Evolutionary conservation across 2,329 filamentous ascomycete species (phyloP), one percentile per base, ranked within the genome.

Genomic region (Botrytis fabae): DNA sequence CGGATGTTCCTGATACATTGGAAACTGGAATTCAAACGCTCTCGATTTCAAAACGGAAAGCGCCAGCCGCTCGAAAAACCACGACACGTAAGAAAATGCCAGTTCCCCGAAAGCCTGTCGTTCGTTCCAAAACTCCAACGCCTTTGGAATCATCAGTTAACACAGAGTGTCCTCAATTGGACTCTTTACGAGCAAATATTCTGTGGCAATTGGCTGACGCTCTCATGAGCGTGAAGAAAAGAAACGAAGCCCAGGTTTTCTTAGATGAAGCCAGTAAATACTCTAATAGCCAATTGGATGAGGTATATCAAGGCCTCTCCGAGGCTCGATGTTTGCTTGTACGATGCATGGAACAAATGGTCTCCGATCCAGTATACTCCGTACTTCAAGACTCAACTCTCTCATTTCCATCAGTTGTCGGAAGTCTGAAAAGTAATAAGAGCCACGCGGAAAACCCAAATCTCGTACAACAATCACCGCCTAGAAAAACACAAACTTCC

Each of bases 381-480:
- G 92, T 95, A 16, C 87, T 98, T 25, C 93, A 95, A 63, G 96
- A 99, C 78, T 98, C 96, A 0, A 97, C 94, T 0, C 90, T 98
- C 40, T 97, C 94, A 0, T 92, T 95, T 74, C 94, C 95, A 1
- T 90, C 93, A 0, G 85, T 95, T 4, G 62, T 76, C 14, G 76
- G 76, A 18, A 51, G 69, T 16, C 57, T 74, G 1, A 81, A 78
- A 59, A 20, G 46, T 3, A 78, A 71, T n/a, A 73, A 77, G 44
- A 76, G 73, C 46, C 57, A 72, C 42, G 73, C 70, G 60, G 78
- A 80, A 28, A 77, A 75, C 59, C 63, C 77, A 38, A 78, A 75
- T 38, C 59, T 71, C 20, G 69, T 35, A 20, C 75, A 74, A 40
- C 35, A 73, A 20, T 78, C 79, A 59, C 77, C 79, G 28, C 73